phyloP scores from a whole-genome alignment of 768 basidiomycete species.

The Cystobasidium tubakii region DNA sequence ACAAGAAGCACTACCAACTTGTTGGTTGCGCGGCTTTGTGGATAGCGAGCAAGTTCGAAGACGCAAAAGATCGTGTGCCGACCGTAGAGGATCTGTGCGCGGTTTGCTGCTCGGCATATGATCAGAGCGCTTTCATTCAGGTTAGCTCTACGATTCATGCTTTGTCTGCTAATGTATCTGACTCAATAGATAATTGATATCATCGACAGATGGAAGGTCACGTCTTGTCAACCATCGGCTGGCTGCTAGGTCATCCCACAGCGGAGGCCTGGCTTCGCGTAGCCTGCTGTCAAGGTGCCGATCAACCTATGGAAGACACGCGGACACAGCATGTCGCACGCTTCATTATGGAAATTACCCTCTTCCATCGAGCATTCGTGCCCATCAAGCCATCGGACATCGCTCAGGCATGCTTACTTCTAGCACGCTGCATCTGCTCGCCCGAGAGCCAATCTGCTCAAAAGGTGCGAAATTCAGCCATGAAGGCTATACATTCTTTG shows the following conservation, averaged over 20 bases:
- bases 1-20: slow-evolving; percentile 98
- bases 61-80: slow-evolving; percentile 95
- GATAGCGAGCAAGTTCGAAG: slow-evolving; percentile 99
- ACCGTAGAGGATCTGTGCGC: slow-evolving; percentile 88
- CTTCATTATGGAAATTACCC: slow-evolving; percentile 98
- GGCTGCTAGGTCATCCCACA: slow-evolving; percentile 93
- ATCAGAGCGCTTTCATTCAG: slow-evolving; percentile 88
- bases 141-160: not conserved
- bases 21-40: slow-evolving; percentile 96
- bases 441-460: slow-evolving; percentile 48
- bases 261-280: slow-evolving; percentile 92
- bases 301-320: slow-evolving; percentile 66
- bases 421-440: slow-evolving; percentile 70
- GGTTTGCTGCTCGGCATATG: slow-evolving; percentile 93
- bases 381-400: slow-evolving; percentile 76
- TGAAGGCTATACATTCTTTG: not conserved
- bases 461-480: slow-evolving; percentile 15
- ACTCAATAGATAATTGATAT: not conserved
- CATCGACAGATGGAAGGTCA: slow-evolving; percentile 82
- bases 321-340: slow-evolving; percentile 92
- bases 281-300: slow-evolving; percentile 51
- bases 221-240: slow-evolving; percentile 89
- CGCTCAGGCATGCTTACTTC: slow-evolving; percentile 78
- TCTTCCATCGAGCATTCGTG: slow-evolving; percentile 94
- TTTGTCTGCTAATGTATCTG: no score